phyloP scores from a whole-genome alignment of 192 early-diverging fungal genomes.

The Coemansia sp. region DNA sequence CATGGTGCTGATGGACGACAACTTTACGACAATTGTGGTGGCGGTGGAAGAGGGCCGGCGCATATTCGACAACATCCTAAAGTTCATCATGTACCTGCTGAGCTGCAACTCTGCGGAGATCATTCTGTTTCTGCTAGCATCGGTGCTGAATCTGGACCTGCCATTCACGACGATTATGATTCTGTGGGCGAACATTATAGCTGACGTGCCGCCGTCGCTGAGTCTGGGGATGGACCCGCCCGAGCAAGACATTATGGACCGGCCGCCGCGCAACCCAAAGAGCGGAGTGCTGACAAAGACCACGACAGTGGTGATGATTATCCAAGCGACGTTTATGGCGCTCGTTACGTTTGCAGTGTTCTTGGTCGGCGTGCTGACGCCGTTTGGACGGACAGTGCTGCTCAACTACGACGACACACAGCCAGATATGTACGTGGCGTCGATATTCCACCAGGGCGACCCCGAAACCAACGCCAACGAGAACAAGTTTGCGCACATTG shows the following conservation, averaged over 20 bases:
- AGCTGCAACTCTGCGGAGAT: constrained; percentile 96
- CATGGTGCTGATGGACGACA: constrained; percentile 91
- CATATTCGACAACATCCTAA: constrained; percentile 97
- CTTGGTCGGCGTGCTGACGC: constrained; percentile 55
- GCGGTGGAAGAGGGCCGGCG: constrained; percentile 91
- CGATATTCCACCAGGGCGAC: constrained; percentile 49
- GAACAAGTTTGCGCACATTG: constrained; percentile 47
- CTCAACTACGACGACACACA: constrained; percentile 13
- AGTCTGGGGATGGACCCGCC: constrained; percentile 88
- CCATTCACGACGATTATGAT: constrained; percentile 94
- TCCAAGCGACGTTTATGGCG: constrained; percentile 74
- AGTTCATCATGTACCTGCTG: constrained; percentile 94
- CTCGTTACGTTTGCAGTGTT: constrained; percentile 65
- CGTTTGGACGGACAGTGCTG: constrained; percentile 40
- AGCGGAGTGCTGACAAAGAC: constrained; percentile 69
- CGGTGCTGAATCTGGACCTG: constrained; percentile 72
- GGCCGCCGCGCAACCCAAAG: constrained; percentile 74
- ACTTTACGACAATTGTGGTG: constrained; percentile 94
- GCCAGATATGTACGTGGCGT: constrained; percentile 40
- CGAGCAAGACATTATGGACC: constrained; percentile 82
- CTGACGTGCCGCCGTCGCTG: constrained; percentile 94
- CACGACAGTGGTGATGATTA: constrained; percentile 64
- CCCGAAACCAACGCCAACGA: constrained; percentile 45
- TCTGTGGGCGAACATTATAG: constrained; percentile 96
- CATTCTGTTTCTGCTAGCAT: constrained; percentile 78